Evolutionary conservation across 257 asterid species (phyloP).

Genomic region (Salvia splendens): DNA sequence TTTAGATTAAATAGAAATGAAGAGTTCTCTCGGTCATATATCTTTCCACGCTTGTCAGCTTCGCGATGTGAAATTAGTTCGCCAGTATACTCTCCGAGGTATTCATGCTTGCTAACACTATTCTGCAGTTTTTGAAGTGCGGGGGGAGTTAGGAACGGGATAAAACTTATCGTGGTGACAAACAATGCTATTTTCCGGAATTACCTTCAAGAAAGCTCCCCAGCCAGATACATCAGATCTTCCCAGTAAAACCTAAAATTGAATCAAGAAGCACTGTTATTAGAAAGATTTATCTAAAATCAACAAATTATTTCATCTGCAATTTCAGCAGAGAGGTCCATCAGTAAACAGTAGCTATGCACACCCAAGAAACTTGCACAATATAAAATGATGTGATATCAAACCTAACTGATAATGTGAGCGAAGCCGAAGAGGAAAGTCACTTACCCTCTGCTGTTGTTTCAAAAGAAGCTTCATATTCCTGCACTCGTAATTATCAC

Average conservation of each 20-base stretch:
- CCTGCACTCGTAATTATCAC: slow-evolving; percentile 92
- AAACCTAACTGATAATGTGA: slow-evolving; percentile 5
- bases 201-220: slow-evolving; percentile 99
- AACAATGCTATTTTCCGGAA: slow-evolving; percentile 24
- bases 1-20: slow-evolving; percentile 88
- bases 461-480: slow-evolving; percentile 97
- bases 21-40: slow-evolving; percentile 91
- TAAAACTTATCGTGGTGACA: neutral
- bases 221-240: slow-evolving; percentile 95
- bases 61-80: slow-evolving; percentile 93
- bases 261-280: slow-evolving; percentile 22
- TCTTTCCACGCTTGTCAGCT: slow-evolving; percentile 99
- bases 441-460: slow-evolving; percentile 87
- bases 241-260: slow-evolving; percentile 78
- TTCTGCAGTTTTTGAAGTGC: slow-evolving; percentile 53
- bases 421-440: slow-evolving; percentile 14
- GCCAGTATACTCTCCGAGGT: slow-evolving; percentile 97
- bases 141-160: slow-evolving; percentile 31
- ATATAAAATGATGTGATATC: slow-evolving; percentile 11
- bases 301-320: too few relatives aligned
- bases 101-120: slow-evolving; percentile 84
- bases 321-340: too few relatives aligned
- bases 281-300: neutral
- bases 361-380: neutral
- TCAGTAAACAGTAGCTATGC: too few relatives aligned